Conservation (phyloP, 1,284 basidiomycete species). For the Termitomyces sp. region DNA sequence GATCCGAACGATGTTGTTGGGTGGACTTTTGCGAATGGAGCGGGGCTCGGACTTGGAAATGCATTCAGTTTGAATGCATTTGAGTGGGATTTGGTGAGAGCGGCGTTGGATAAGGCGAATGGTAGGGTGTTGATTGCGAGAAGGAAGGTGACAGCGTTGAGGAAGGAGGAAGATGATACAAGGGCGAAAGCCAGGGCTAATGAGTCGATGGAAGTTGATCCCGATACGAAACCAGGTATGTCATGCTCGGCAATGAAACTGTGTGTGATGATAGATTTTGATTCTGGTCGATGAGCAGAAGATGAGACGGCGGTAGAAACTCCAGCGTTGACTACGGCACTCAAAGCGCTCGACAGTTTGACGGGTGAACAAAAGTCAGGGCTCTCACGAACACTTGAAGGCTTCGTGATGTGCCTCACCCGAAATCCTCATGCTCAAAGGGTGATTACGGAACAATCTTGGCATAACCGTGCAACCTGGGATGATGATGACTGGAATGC, state of each 20-base stretch:
- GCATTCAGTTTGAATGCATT: conserved; percentile 50
- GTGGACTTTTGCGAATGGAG: conserved; percentile 73
- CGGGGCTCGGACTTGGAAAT: conserved; percentile 25
- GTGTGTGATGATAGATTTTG: background rate
- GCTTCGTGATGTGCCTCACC: conserved; percentile 63
- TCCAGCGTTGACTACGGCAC: conserved; percentile 60
- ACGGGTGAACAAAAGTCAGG: conserved; percentile 71
- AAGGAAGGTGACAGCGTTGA: conserved; percentile 64
- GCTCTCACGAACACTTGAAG: conserved; percentile 60
- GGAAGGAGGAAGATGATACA: conserved; percentile 84
- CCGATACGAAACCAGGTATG: conserved; percentile 54
- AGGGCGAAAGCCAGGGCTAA: conserved; percentile 61
- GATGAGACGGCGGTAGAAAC: conserved; percentile 55
- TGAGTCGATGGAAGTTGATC: conserved; percentile 66
- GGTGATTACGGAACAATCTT: conserved; percentile 56
- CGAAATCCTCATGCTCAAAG: conserved; percentile 43
- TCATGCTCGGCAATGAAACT: background rate
- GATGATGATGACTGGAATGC: conserved; percentile 66
- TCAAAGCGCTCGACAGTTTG: conserved; percentile 68
- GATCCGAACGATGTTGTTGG: conserved; percentile 88
- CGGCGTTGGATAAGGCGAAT: conserved; percentile 83
- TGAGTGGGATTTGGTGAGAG: conserved; percentile 81
- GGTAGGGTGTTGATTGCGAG: conserved; percentile 77
- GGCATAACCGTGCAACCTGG: conserved; percentile 70
- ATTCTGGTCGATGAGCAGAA: conserved; percentile 9